These are phyloP conservation scores for Ophiostoma perfectum DNA, from an alignment of 2,329 filamentous ascomycete species.

Conservation along the genomic window DNA sequence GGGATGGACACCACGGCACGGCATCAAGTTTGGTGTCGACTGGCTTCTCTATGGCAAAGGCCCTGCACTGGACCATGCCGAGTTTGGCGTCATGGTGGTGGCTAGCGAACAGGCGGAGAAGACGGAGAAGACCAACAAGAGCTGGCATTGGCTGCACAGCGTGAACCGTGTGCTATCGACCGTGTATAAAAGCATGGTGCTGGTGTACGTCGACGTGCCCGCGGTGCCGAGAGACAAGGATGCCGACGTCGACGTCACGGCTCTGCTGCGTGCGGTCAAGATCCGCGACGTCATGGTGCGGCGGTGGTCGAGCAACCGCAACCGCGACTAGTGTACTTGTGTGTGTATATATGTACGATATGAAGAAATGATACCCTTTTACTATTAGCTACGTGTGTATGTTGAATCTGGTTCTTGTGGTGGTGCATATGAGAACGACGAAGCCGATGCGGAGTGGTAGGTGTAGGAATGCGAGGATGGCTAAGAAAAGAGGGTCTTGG, in stretches of 20 bases:
- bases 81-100: slow-evolving; percentile 81
- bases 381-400: neutral
- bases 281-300: slow-evolving; percentile 75
- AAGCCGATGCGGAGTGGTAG: neutral
- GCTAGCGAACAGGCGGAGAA: slow-evolving; percentile 39
- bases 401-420: no score
- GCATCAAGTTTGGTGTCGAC: slow-evolving; percentile 91
- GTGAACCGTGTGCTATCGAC: slow-evolving; percentile 85
- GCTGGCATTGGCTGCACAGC: slow-evolving; percentile 82
- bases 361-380: neutral
- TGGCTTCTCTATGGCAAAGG: slow-evolving; percentile 92
- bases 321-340: slow-evolving; percentile 36
- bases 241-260: slow-evolving; percentile 43
- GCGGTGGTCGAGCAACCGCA: slow-evolving; percentile 80
- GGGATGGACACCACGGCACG: slow-evolving; percentile 88
- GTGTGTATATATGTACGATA: neutral
- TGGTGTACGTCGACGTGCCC: slow-evolving; percentile 89
- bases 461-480: neutral
- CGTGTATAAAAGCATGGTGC: slow-evolving; percentile 80
- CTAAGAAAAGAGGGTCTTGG: neutral
- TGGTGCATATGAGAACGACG: no score
- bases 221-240: slow-evolving; percentile 49
- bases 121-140: slow-evolving; percentile 32
- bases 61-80: slow-evolving; percentile 89
- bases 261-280: slow-evolving; percentile 62